These are phyloP conservation scores for Daphne laureola DNA, from an alignment of 441 rosid genomes.

Conservation along the genomic window DNA sequence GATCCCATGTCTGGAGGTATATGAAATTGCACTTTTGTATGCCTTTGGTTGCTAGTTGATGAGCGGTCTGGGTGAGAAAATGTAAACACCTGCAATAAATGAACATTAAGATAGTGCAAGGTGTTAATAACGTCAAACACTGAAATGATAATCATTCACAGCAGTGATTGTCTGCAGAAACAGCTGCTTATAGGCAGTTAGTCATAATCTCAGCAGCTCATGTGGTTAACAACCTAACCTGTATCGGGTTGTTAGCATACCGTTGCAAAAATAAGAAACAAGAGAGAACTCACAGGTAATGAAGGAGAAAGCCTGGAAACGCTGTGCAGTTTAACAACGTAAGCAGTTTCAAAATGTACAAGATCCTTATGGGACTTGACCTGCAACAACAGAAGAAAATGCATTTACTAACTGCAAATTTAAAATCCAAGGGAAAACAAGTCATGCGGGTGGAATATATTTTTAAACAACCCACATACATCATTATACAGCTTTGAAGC, in stretches of 20 bases:
- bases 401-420: conserved; percentile 6
- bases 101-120: conserved; percentile 10
- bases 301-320: conserved; percentile 82
- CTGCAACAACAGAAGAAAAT: conserved; percentile 35
- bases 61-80: conserved; percentile 77
- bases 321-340: conserved; percentile 91
- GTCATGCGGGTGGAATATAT: conserved; percentile 3
- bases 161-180: too few species aligned
- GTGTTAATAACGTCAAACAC: too few species aligned
- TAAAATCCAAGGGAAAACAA: not conserved
- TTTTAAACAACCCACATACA: conserved; percentile 32
- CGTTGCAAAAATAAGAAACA: conserved; percentile 1
- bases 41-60: conserved; percentile 59
- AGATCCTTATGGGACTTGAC: conserved; percentile 85
- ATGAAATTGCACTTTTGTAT: conserved; percentile 68
- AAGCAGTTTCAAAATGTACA: conserved; percentile 90
- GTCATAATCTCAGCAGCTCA: too few species aligned
- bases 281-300: conserved; percentile 57
- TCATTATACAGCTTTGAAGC: conserved; percentile 86
- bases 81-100: conserved; percentile 65
- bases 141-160: too few species aligned
- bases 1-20: conserved; percentile 72
- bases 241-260: too few species aligned
- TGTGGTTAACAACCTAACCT: too few species aligned
- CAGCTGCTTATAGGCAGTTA: too few species aligned